phyloP scores from a whole-genome alignment of 495 filamentous ascomycete species.

The Podospora conica region DNA sequence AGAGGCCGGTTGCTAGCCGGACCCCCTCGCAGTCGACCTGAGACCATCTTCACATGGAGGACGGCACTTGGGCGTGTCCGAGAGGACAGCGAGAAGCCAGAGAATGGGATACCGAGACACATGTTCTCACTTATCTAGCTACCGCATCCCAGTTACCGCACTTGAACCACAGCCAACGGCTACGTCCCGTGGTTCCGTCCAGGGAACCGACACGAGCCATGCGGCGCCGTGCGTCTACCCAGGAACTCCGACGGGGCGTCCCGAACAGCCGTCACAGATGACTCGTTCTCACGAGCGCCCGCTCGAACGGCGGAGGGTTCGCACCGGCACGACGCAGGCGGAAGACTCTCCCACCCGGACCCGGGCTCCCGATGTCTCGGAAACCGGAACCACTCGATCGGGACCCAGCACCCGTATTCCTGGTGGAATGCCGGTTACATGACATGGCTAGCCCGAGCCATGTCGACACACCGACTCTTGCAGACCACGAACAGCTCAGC shows the following conservation, averaged over 20 bases:
- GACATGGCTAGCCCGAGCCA: not conserved
- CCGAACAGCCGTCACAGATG: not conserved
- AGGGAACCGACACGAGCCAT: not conserved
- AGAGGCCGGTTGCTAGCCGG: not conserved
- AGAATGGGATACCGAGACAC: not conserved
- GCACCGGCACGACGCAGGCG: not conserved
- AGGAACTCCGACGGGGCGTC: not conserved
- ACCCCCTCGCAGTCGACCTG: not conserved
- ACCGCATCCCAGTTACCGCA: not conserved
- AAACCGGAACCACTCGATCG: not conserved
- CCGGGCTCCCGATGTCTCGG: not conserved
- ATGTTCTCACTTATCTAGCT: not conserved
- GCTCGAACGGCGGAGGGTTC: not conserved
- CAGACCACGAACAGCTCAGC: not conserved
- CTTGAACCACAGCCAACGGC: not conserved
- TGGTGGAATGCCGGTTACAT: not conserved
- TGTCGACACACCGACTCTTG: not conserved
- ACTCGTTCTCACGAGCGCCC: not conserved
- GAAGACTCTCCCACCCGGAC: not conserved
- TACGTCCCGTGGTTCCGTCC: not conserved
- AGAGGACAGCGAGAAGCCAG: not conserved
- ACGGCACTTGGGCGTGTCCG: not conserved
- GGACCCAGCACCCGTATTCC: not conserved
- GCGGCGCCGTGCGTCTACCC: not conserved
- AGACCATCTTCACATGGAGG: not conserved